Evolutionary conservation across 2,329 filamentous ascomycete species (phyloP).

Genomic region (Alternaria gaisen): DNA sequence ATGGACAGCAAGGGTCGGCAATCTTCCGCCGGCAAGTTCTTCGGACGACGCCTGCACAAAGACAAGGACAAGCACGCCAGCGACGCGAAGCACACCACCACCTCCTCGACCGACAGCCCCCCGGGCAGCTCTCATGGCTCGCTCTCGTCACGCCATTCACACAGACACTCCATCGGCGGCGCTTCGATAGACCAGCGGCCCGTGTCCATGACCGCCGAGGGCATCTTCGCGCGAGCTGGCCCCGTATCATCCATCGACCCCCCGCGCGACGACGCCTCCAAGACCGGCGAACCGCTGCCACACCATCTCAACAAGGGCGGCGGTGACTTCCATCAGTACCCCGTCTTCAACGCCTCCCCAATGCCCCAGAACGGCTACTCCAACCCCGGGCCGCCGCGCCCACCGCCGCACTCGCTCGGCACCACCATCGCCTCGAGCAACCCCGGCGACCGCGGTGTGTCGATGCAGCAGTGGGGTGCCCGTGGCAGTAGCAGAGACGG

Average conservation of each 20-base stretch:
- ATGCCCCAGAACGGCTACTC: constrained; percentile 61
- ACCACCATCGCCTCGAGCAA: constrained; percentile 74
- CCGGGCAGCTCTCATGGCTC: constrained; percentile 70
- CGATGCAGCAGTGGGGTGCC: constrained; percentile 79
- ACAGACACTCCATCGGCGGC: constrained; percentile 51
- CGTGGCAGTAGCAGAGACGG: constrained; percentile 38
- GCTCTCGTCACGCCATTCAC: constrained; percentile 74
- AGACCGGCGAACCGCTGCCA: constrained; percentile 78
- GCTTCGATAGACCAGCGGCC: constrained; percentile 73
- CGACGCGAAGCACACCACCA: constrained; percentile 57
- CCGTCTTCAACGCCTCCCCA: constrained; percentile 69
- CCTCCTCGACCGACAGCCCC: constrained; percentile 67
- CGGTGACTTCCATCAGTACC: constrained; percentile 89
- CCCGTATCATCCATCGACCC: constrained; percentile 90
- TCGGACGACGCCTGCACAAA: constrained; percentile 80
- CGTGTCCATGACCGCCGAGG: constrained; percentile 68
- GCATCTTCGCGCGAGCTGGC: constrained; percentile 77
- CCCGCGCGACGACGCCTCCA: constrained; percentile 72
- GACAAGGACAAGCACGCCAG: constrained; percentile 62
- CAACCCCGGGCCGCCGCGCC: constrained; percentile 65
- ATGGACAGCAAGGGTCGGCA: constrained; percentile 80
- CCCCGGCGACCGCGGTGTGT: constrained; percentile 70
- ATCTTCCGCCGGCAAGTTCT: constrained; percentile 84
- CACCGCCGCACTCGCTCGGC: constrained; percentile 63
- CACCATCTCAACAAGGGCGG: constrained; percentile 83